phyloP scores from a whole-genome alignment of 768 basidiomycete species.

The Lyophyllum shimeji region DNA sequence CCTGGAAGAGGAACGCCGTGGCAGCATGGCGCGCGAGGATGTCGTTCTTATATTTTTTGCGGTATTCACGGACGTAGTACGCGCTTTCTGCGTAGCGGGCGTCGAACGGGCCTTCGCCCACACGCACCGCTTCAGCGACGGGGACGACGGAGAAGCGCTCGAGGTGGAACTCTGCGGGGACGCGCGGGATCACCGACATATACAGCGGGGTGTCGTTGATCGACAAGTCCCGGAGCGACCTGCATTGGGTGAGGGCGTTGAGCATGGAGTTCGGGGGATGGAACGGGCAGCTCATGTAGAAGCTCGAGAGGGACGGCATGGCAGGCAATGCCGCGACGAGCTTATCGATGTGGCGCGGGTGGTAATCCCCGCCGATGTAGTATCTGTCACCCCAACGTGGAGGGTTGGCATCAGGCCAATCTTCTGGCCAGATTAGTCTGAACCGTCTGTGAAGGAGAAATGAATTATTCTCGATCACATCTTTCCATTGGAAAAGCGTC shows the following conservation, averaged over 20 bases:
- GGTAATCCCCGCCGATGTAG: constrained; percentile 32
- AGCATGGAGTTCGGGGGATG: constrained; percentile 36
- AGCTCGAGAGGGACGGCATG: constrained; percentile 32
- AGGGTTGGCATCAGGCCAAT: constrained; percentile 40
- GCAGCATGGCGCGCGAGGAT: constrained; percentile 30
- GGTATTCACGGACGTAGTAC: constrained; percentile 39
- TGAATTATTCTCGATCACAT: neutral
- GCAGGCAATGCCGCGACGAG: constrained; percentile 35
- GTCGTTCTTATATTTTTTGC: constrained; percentile 36
- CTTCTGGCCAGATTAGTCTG: constrained; percentile 41
- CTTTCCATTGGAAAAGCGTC: constrained; percentile 2
- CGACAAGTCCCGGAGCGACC: constrained; percentile 32
- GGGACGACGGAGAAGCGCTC: constrained; percentile 34
- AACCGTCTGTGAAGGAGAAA: constrained; percentile 27
- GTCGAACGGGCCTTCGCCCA: constrained; percentile 41
- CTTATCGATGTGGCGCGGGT: constrained; percentile 35
- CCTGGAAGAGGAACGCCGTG: constrained; percentile 28
- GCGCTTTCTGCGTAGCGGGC: constrained; percentile 31
- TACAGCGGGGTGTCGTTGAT: constrained; percentile 41
- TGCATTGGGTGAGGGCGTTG: constrained; percentile 33
- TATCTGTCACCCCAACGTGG: constrained; percentile 39
- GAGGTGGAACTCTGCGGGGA: constrained; percentile 31
- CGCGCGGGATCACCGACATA: constrained; percentile 29
- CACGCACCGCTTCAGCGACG: constrained; percentile 39
- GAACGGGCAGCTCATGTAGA: constrained; percentile 40